Evolutionary conservation across 257 asterid genomes (phyloP).

Genomic region (Pogostemon cablin): DNA sequence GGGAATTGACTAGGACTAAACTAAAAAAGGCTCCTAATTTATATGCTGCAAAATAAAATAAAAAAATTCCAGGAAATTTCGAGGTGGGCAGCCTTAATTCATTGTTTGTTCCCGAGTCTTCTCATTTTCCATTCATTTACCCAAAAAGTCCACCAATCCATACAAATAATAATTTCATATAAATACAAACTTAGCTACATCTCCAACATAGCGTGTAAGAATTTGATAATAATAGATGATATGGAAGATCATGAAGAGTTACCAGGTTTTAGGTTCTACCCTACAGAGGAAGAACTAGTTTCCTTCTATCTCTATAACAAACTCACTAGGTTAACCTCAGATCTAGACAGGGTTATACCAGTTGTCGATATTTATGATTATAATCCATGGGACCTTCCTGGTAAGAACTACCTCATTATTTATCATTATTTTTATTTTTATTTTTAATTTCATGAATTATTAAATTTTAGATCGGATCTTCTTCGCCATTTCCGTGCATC

Average conservation of each 20-base stretch:
- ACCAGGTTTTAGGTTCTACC: slow-evolving; percentile 64
- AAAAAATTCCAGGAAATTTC: not conserved
- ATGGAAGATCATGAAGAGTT: slow-evolving; percentile 35
- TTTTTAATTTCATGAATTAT: too few relatives aligned
- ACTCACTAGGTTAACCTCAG: slow-evolving; percentile 42
- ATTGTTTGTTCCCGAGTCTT: not conserved
- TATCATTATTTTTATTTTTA: too few relatives aligned
- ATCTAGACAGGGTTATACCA: slow-evolving; percentile 53
- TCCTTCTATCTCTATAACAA: slow-evolving; percentile 52
- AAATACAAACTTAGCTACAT: not conserved
- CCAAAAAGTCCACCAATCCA: not conserved
- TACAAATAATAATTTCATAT: not conserved
- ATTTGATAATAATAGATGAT: not conserved
- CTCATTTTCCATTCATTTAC: not conserved
- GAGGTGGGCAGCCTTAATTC: too few relatives aligned
- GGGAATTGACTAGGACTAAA: not conserved
- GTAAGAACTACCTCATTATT: not conserved
- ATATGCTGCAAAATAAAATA: too few relatives aligned
- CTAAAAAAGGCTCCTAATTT: not conserved
- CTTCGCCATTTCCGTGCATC: too few relatives aligned
- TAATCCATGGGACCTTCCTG: slow-evolving; percentile 66
- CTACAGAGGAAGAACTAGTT: slow-evolving; percentile 66
- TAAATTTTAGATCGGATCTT: too few relatives aligned
- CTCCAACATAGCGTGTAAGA: not conserved
- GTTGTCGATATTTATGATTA: slow-evolving; percentile 52